These are phyloP conservation scores for Punica granatum DNA, from an alignment of 345 rosid genomes.

Conservation along the genomic window DNA sequence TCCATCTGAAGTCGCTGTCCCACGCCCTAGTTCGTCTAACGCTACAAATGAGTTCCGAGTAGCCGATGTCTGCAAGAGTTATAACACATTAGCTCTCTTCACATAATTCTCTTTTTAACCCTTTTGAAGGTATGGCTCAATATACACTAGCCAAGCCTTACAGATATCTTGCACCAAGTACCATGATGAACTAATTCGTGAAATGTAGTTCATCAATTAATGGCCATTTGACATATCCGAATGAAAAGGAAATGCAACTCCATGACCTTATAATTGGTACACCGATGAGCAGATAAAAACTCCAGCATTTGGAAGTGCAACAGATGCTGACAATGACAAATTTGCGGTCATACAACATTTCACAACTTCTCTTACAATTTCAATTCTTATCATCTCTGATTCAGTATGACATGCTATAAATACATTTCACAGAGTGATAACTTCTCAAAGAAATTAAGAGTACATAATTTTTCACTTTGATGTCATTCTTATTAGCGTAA, in stretches of 20 bases:
- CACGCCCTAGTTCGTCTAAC: slow-evolving; percentile 96
- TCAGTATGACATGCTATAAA: background rate
- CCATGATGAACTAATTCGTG: background rate
- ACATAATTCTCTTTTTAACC: background rate
- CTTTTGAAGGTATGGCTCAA: background rate
- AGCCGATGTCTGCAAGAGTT: slow-evolving; percentile 56
- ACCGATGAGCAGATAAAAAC: background rate
- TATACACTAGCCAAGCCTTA: background rate
- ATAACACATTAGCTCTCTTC: background rate
- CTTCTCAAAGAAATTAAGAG: too few relatives aligned
- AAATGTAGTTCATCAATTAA: background rate
- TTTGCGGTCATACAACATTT: background rate
- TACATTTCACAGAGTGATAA: background rate
- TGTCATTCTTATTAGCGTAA: background rate
- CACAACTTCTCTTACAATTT: background rate
- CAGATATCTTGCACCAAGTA: background rate
- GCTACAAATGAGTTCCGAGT: slow-evolving; percentile 76
- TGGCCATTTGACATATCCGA: background rate
- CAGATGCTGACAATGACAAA: background rate
- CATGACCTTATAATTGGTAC: background rate
- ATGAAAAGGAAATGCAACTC: background rate
- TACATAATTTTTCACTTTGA: too few relatives aligned
- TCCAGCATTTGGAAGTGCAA: background rate
- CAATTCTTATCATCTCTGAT: background rate
- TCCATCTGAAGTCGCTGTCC: slow-evolving; percentile 96